Base-by-base conservation (phyloP, 1,139 yeast species). In the Geotrichum europaeum region DNA sequence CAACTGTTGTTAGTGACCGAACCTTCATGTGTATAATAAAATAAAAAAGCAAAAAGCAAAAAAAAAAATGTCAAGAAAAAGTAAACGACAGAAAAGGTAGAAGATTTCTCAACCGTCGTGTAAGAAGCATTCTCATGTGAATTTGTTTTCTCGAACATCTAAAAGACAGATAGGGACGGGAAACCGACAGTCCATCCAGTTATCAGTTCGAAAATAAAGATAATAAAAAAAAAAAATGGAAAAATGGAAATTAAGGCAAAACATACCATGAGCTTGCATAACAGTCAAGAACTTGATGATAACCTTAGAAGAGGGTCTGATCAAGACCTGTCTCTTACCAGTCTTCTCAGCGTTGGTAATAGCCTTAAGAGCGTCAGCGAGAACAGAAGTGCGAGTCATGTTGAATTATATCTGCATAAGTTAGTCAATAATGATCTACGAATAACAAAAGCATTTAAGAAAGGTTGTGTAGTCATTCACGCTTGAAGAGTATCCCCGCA, bases 281-380 rank as follows among this genome's bases (percentile, higher is more conserved):
- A 94, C 99, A 75, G 91, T 85, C 80, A 94, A 84, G 81, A 92
- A 94, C 82, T 91, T 94, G 84, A 94, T 84, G 80, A 94, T 91
- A 73, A 94, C 99, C 86, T 94, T 94, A 76, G 99, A 94, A 61
- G 98, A 92, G 70, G 99, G 99, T 86, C 99, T 90, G 79, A 94
- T 85, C 79, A 94, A 82, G 72, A 94, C 99, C 84, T 94, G 99
- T 83, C 99, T 90, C 84, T 94, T 94, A 81, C 99, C 99, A 78
- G 97, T 86, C 83, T 92, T 94, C 84, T 94, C 99, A 79, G 99
- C 99, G 80, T 94, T 94, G 92, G 92, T 91, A 79, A 94, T 94
- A 75, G 97, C 86, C 80, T 94, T 94, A 78, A 94, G 88, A 78
- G 99, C 98, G 83, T 94, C 99, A 75, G 98, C 98, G 81, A 94